Evolutionary conservation across 1,284 basidiomycete species (phyloP), one percentile per base, ranked within the genome.

Genomic region (Cryptococcus maquisensis): DNA sequence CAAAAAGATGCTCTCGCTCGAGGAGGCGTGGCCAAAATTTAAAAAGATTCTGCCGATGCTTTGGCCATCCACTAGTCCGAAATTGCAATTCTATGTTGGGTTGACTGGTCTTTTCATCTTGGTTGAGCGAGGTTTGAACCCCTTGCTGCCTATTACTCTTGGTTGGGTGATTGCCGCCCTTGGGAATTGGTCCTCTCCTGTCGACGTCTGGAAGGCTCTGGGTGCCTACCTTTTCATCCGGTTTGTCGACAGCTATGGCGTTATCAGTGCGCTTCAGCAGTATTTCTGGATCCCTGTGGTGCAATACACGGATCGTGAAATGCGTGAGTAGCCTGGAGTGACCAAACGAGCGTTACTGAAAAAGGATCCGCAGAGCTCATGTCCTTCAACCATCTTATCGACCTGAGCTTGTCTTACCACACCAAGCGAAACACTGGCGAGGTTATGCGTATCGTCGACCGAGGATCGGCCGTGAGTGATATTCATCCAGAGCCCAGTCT

Each of bases 241-340:
- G 37, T 50, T 61, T 5, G 43, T 61, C 7, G 54, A 70, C 40
- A 55, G 64, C 20, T 60, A 65, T 20, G 66, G 65, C 18, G 79
- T 95, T 3, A 93, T 93, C 61, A 84, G 84, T 12, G 93, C 98
- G 73, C 78, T 96, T 0, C 80, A 95, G 41, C 97, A 97, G 65
- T 90, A 93, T 0, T 87, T 97, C n/a, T 98, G 98, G 68, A 92
- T 95, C 54, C 90, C 88, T 53, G 94, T 98, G 53, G 91, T 94
- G 4, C 96, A 98, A 70, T 84, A 86, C 39, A 94, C 95, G 0
- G 88, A 98, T 57, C 86, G 94, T 44, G 87, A 88, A 69, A 94
- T 98, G 55, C 92, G 28, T 32, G 28, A 32, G 28, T 7, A 32
- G 28, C 28, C 10, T 32, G n/a, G n/a, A n/a, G n/a, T n/a, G n/a